phyloP scores from a whole-genome alignment of 768 basidiomycete species.

The Tricholoma matsutake region DNA sequence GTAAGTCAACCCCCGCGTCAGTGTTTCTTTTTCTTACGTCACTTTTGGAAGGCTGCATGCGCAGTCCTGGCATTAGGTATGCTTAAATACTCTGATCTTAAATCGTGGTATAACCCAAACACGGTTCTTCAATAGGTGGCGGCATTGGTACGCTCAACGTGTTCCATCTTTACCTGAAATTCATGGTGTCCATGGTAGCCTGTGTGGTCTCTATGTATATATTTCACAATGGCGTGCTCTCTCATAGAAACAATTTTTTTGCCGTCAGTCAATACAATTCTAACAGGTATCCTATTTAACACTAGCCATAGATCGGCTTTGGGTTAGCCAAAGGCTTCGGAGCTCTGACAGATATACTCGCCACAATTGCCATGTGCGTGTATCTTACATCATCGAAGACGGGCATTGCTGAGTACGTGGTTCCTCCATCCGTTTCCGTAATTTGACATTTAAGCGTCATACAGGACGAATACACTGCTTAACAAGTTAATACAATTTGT shows the following conservation, averaged over 20 bases:
- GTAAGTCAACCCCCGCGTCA: constrained; percentile 16
- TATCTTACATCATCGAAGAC: constrained; percentile 36
- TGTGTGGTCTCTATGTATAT: constrained; percentile 35
- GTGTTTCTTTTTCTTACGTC: background rate
- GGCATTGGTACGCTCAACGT: constrained; percentile 23
- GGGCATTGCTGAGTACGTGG: constrained; percentile 34
- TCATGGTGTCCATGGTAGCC: constrained; percentile 13
- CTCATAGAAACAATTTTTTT: constrained; percentile 27
- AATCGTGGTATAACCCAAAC: background rate
- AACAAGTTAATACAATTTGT: constrained; percentile 37
- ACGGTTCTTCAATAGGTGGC: constrained; percentile 16
- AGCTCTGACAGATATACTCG: constrained; percentile 40
- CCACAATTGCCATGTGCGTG: constrained; percentile 43
- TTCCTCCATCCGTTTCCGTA: background rate
- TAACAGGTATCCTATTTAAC: background rate
- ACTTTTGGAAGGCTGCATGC: constrained; percentile 18
- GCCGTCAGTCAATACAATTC: constrained; percentile 18
- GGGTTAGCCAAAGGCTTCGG: constrained; percentile 44
- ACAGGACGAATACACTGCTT: constrained; percentile 39
- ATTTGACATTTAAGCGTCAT: background rate
- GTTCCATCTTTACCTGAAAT: background rate
- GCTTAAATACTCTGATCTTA: background rate
- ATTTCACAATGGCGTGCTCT: constrained; percentile 29
- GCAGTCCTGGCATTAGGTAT: constrained; percentile 30
- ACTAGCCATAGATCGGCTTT: constrained; percentile 35